Conservation (phyloP, 2,329 filamentous ascomycete species). For the Ophiostoma australiae region DNA sequence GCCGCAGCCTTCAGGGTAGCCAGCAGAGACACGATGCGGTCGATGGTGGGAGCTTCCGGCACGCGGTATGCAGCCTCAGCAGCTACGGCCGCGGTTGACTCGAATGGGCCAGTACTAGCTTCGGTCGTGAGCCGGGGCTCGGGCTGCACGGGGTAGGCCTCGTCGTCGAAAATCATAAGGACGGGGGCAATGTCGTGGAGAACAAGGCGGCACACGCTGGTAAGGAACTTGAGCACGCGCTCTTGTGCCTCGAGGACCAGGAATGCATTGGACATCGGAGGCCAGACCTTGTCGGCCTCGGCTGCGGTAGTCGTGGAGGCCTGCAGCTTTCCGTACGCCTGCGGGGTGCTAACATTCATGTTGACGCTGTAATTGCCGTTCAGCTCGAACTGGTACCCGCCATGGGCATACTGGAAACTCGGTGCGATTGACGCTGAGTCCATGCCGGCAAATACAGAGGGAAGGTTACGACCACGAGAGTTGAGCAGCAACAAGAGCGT, state of each 20-base stretch:
- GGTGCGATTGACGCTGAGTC: not conserved
- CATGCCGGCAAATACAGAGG: conserved; percentile 40
- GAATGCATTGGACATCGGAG: conserved; percentile 35
- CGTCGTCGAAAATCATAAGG: conserved; percentile 28
- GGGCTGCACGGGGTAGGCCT: conserved; percentile 35
- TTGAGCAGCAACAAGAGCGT: conserved; percentile 49
- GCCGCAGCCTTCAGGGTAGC: conserved; percentile 39
- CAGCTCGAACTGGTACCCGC: not conserved
- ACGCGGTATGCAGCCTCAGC: conserved; percentile 10
- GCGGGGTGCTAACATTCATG: not conserved
- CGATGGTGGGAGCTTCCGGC: not conserved
- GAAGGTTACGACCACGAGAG: conserved; percentile 44
- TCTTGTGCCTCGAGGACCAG: conserved; percentile 49
- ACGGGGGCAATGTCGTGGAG: conserved; percentile 46
- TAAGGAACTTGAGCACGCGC: conserved; percentile 44
- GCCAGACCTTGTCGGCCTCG: not conserved
- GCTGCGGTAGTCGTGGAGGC: not conserved
- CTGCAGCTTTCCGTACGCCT: not conserved
- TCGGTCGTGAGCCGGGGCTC: conserved; percentile 36
- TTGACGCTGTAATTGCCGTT: not conserved
- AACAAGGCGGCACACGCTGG: conserved; percentile 43
- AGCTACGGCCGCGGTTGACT: conserved; percentile 37
- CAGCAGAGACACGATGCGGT: not conserved
- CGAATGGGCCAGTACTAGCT: conserved; percentile 34
- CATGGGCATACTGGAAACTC: not conserved